Evolutionary conservation across 768 basidiomycete species (phyloP).

Genomic region (Trametes villosa): DNA sequence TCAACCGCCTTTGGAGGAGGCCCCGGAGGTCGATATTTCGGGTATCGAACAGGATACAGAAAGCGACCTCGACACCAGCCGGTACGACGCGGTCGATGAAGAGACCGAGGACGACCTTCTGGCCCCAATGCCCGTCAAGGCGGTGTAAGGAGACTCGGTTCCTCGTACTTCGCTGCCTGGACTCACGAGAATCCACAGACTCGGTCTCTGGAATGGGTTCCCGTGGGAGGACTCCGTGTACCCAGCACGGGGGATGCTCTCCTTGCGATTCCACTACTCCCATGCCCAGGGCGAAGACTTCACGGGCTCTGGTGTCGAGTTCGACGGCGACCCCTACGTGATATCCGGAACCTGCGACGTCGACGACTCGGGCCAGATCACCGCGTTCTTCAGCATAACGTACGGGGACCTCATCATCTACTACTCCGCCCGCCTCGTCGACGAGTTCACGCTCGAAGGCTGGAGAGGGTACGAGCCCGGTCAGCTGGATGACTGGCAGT

Average conservation of each 20-base stretch:
- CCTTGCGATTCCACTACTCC: slow-evolving; percentile 1
- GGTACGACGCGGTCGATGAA: background rate
- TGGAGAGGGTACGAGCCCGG: background rate
- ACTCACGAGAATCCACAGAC: background rate
- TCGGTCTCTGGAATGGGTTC: slow-evolving; percentile 13
- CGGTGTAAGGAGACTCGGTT: background rate
- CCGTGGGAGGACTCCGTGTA: background rate
- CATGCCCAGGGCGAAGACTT: background rate
- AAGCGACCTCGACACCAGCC: background rate
- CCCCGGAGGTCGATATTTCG: no score
- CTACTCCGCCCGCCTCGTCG: slow-evolving; percentile 1
- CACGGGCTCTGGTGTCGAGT: background rate
- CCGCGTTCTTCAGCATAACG: background rate
- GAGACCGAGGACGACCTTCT: background rate
- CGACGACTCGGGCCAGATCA: background rate
- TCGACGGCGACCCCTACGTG: background rate
- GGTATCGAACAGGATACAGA: no score
- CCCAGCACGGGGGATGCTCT: background rate
- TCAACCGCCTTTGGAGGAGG: no score
- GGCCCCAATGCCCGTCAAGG: background rate
- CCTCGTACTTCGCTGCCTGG: no score
- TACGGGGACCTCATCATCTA: slow-evolving; percentile 1
- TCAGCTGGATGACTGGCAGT: background rate
- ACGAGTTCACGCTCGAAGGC: slow-evolving; percentile 2
- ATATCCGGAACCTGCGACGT: background rate